Evolutionary conservation across 2,329 filamentous ascomycete species (phyloP).

Genomic region (Paecilomyces niveus): DNA sequence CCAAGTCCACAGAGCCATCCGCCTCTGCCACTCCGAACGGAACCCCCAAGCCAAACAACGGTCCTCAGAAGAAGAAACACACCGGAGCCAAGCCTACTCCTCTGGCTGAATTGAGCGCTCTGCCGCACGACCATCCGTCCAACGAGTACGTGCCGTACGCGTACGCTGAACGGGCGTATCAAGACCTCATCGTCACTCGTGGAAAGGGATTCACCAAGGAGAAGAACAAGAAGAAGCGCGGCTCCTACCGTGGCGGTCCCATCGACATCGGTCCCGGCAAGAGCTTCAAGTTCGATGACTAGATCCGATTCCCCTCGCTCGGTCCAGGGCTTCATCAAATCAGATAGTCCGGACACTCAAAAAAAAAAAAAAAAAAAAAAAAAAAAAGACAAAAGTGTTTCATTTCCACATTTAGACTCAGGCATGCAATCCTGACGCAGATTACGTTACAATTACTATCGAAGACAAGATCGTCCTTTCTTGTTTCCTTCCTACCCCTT

Average conservation of each 20-base stretch:
- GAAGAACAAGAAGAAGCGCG: slow-evolving; percentile 97
- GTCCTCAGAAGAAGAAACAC: slow-evolving; percentile 34
- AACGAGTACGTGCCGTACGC: slow-evolving; percentile 79
- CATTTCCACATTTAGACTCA: not conserved
- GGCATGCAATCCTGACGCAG: not conserved
- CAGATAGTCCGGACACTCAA: slow-evolving; percentile 1
- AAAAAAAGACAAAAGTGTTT: slow-evolving; percentile 8
- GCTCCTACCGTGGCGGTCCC: slow-evolving; percentile 78
- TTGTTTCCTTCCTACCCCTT: slow-evolving; percentile 1
- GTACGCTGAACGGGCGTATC: slow-evolving; percentile 82
- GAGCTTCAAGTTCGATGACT: slow-evolving; percentile 93
- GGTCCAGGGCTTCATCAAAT: not conserved
- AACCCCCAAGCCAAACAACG: slow-evolving; percentile 19
- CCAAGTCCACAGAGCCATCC: slow-evolving; percentile 18
- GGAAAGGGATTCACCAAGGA: slow-evolving; percentile 99
- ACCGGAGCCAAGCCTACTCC: slow-evolving; percentile 56
- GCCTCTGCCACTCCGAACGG: slow-evolving; percentile 49
- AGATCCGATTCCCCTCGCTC: slow-evolving; percentile 19
- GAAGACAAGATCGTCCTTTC: slow-evolving; percentile 8
- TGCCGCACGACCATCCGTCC: slow-evolving; percentile 61
- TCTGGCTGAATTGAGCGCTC: slow-evolving; percentile 68
- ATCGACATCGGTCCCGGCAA: slow-evolving; percentile 80
- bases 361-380: slow-evolving; percentile 10
- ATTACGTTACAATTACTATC: slow-evolving; percentile 1
- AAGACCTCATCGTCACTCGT: slow-evolving; percentile 81